Evolutionary conservation across 2,329 filamentous ascomycete genomes (phyloP).

Genomic region (Huntiella omanensis): DNA sequence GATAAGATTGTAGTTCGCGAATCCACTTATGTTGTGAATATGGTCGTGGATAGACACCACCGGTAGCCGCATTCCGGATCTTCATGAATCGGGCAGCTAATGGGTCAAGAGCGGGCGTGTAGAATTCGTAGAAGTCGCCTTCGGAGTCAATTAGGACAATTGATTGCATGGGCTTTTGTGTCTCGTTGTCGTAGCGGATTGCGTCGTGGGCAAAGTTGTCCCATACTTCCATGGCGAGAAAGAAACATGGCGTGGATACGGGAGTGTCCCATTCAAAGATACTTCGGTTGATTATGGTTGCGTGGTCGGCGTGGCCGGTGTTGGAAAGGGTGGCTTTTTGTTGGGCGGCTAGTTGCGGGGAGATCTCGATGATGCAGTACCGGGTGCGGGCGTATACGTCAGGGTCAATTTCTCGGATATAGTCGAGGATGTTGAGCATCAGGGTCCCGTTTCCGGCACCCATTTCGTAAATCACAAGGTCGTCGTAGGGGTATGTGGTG

Average conservation of each 20-base stretch:
- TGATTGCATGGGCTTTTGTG: conserved; percentile 70
- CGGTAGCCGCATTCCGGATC: conserved; percentile 61
- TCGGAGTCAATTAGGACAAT: conserved; percentile 67
- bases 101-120: conserved; percentile 62
- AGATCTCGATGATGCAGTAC: conserved; percentile 94
- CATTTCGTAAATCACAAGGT: conserved; percentile 97
- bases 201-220: conserved; percentile 96
- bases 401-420: conserved; percentile 74
- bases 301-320: conserved; percentile 58
- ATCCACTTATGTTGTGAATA: conserved; percentile 34
- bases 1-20: conserved; percentile 39
- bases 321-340: conserved; percentile 54
- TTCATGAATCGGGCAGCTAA: conserved; percentile 65
- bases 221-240: conserved; percentile 93
- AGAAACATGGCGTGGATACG: conserved; percentile 89
- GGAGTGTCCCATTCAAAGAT: conserved; percentile 86
- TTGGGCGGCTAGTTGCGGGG: conserved; percentile 55
- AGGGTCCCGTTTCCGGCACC: conserved; percentile 91
- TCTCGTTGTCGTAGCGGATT: conserved; percentile 52
- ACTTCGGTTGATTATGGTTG: conserved; percentile 86
- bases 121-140: conserved; percentile 93
- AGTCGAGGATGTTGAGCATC: conserved; percentile 96
- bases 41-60: conserved; percentile 43
- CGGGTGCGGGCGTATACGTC: conserved; percentile 87
- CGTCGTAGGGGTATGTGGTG: conserved; percentile 83